phyloP scores from a whole-genome alignment of 768 basidiomycete species.

The Gymnopilus dilepis region DNA sequence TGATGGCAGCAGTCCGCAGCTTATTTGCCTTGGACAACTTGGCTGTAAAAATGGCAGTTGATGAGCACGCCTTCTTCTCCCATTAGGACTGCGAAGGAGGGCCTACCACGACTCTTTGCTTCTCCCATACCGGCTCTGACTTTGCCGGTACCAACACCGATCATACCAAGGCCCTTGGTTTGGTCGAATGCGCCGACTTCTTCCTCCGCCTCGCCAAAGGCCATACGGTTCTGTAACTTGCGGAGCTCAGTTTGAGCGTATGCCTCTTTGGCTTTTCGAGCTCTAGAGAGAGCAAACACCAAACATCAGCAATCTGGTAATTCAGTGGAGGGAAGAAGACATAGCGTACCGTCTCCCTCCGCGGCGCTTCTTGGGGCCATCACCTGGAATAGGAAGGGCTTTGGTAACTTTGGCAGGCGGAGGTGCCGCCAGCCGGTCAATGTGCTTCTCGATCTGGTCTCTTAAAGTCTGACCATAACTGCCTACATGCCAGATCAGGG shows the following conservation, averaged over 20 bases:
- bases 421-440: slow-evolving; percentile 91
- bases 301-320: not conserved
- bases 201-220: slow-evolving; percentile 93
- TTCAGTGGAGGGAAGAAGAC: not conserved
- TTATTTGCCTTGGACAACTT: slow-evolving; percentile 97
- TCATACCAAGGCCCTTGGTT: slow-evolving; percentile 98
- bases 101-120: slow-evolving; percentile 86
- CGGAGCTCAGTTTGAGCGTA: slow-evolving; percentile 96
- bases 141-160: slow-evolving; percentile 85
- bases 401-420: slow-evolving; percentile 94
- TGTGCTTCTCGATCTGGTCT: slow-evolving; percentile 91
- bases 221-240: slow-evolving; percentile 97
- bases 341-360: slow-evolving; percentile 90
- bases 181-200: slow-evolving; percentile 97
- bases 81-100: not conserved
- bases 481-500: slow-evolving; percentile 41
- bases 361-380: slow-evolving; percentile 93
- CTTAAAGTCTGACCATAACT: slow-evolving; percentile 81
- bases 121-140: slow-evolving; percentile 89
- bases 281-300: slow-evolving; percentile 51
- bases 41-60: slow-evolving; percentile 51
- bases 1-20: slow-evolving; percentile 83
- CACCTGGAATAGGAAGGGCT: slow-evolving; percentile 92
- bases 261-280: slow-evolving; percentile 97
- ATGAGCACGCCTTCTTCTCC: slow-evolving; percentile 3